Evolutionary conservation across 2,329 filamentous ascomycete genomes (phyloP), one percentile per base, ranked within the genome.

Genomic region (Paecilomyces formosus): DNA sequence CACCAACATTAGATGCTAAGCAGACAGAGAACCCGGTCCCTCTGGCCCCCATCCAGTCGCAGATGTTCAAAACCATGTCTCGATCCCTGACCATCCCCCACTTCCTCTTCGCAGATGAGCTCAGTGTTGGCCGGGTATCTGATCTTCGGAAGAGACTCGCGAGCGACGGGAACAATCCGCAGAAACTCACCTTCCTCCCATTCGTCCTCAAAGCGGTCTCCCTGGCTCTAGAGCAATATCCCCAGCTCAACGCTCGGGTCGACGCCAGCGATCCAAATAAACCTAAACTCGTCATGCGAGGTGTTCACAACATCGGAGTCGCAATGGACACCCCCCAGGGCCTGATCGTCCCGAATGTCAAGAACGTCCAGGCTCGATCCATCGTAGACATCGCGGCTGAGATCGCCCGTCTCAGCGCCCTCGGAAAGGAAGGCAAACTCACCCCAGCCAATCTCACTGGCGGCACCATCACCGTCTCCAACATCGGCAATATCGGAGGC

Each of bases 61-160:
- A 91, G 70, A 99, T 99, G 94, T 97, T 96, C 85, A 97, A 95
- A 78, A 84, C 87, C 60, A 99, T 99, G 94, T 97, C 93, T 13
- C 86, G 86, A 59, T 97, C 93, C 2, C 82, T 99, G 62, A 85
- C 77, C 55, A 97, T 97, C 66, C 94, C 94, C 0, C 94, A 97
- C 76, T 97, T 99, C 76, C 85, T 97, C 61, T 99, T 96, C 77
- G 88, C 91, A 45, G 92, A 96, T 74, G 90, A 93, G 70, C 81
- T 96, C 55, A 89, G 95, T 76, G 88, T 97, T 72, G 87, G 88
- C 51, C 80, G 82, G 45, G 82, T 99, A 3, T 85, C 86, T 59
- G 76, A 83, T 54, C 81, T 97, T 56, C 89, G 94, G 53, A 79
- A 81, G 62, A 87, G 85, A 54, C 82, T 97, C 59, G 96, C 96